These are phyloP conservation scores for Mycosarcoma mackinlayi DNA, from an alignment of 1,284 basidiomycete genomes.

Conservation along the genomic window DNA sequence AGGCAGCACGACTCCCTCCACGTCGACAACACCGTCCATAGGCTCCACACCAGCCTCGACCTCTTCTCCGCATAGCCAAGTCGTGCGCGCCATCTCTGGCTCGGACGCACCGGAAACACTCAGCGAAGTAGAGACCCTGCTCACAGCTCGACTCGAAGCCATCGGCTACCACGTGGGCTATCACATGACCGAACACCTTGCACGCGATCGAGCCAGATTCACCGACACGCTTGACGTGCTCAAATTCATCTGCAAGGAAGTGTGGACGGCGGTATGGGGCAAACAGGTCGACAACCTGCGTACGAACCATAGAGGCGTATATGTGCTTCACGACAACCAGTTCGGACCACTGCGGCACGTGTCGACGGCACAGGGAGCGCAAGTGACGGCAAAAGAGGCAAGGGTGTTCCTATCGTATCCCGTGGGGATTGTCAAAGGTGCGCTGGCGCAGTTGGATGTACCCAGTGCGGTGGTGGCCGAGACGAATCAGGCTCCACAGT, in stretches of 20 bases:
- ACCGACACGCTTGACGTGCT: conserved; percentile 86
- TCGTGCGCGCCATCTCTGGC: conserved; percentile 42
- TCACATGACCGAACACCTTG: conserved; percentile 83
- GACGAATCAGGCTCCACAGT: conserved; percentile 49
- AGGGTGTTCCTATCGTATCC: conserved; percentile 54
- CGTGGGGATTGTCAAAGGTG: conserved; percentile 55
- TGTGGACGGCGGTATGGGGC: conserved; percentile 88
- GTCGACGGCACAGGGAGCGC: conserved; percentile 80
- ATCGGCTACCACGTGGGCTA: conserved; percentile 88
- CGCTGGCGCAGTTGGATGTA: conserved; percentile 55
- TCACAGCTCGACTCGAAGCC: conserved; percentile 78
- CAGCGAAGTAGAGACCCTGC: conserved; percentile 75
- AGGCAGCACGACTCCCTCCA: background rate
- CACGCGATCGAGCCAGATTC: conserved; percentile 79
- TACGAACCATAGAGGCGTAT: conserved; percentile 92
- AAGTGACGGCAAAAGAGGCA: conserved; percentile 74
- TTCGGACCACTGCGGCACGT: conserved; percentile 85
- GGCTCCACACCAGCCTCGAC: conserved; percentile 2
- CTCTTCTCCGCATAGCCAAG: conserved; percentile 16
- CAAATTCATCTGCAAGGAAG: conserved; percentile 95
- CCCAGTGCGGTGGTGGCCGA: conserved; percentile 55
- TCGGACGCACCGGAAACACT: conserved; percentile 36
- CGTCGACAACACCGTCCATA: conserved; percentile 3
- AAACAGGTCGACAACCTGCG: conserved; percentile 95
- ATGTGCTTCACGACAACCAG: conserved; percentile 88